phyloP scores from a whole-genome alignment of 2,329 filamentous ascomycete species.

The Aspergillus floridensis region DNA sequence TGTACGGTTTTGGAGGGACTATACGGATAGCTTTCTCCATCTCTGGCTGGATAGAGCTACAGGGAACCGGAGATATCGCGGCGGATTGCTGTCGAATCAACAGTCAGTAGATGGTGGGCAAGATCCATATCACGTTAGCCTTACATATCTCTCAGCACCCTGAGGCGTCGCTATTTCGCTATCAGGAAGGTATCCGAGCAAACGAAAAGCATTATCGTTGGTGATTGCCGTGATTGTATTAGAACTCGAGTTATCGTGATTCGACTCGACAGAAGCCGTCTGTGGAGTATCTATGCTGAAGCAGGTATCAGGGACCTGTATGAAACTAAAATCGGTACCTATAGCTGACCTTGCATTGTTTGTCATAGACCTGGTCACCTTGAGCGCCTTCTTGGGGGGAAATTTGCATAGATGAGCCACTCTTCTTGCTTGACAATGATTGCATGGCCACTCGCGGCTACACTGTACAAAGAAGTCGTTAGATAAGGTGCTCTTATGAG shows the following conservation, averaged over 20 bases:
- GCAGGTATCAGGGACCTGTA: not conserved
- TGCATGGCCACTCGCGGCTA: slow-evolving; percentile 52
- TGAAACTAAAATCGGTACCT: not conserved
- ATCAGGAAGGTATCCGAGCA: slow-evolving; percentile 20
- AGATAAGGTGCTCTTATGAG: slow-evolving; percentile 5
- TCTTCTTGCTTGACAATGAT: slow-evolving; percentile 49
- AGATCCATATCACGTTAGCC: not conserved
- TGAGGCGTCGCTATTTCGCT: not conserved
- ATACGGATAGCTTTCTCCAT: slow-evolving; percentile 31
- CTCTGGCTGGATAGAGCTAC: slow-evolving; percentile 25
- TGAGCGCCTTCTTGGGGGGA: slow-evolving; percentile 31
- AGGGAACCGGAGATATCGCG: not conserved
- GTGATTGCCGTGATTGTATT: not conserved
- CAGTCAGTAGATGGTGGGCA: not conserved
- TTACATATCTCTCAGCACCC: not conserved
- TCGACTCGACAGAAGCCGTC: not conserved
- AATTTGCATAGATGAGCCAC: slow-evolving; percentile 52
- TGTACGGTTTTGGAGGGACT: slow-evolving; percentile 41
- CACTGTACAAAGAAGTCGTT: slow-evolving; percentile 37
- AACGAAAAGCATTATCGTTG: slow-evolving; percentile 13
- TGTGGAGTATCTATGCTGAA: not conserved
- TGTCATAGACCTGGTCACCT: slow-evolving; percentile 1
- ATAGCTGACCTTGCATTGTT: slow-evolving; percentile 14
- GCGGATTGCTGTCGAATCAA: not conserved
- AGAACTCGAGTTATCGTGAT: not conserved